phyloP scores from a whole-genome alignment of 345 rosid species.

The Microcos paniculata region DNA sequence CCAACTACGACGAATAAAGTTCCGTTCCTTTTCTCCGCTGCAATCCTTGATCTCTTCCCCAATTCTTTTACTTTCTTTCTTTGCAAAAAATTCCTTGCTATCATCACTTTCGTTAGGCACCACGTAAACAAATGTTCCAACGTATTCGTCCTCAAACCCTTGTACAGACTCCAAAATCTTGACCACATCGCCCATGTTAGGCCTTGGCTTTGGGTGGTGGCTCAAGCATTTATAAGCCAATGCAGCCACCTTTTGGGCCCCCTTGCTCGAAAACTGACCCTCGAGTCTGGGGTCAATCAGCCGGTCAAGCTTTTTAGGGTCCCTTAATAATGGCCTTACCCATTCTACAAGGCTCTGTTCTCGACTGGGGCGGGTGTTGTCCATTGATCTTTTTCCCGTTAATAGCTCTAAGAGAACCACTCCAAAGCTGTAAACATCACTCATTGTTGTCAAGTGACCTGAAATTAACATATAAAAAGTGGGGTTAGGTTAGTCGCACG shows the following conservation, averaged over 20 bases:
- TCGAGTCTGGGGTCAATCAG: conserved; percentile 64
- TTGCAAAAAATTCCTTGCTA: conserved; percentile 7
- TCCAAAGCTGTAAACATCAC: conserved; percentile 76
- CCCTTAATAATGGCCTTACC: conserved; percentile 59
- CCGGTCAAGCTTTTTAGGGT: conserved; percentile 47
- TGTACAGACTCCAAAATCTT: conserved; percentile 57
- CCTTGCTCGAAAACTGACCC: conserved; percentile 50
- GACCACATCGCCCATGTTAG: conserved; percentile 63
- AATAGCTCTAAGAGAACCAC: conserved; percentile 67
- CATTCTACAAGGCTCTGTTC: conserved; percentile 64
- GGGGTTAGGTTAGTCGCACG: neutral
- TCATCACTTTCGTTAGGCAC: conserved; percentile 35
- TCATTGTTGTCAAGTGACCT: conserved; percentile 80
- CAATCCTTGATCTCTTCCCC: conserved; percentile 22
- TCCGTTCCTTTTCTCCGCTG: conserved; percentile 2
- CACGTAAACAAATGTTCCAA: conserved; percentile 45
- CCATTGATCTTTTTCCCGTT: conserved; percentile 59
- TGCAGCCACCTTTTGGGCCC: conserved; percentile 53
- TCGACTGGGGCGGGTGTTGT: conserved; percentile 42
- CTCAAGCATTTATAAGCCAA: conserved; percentile 63
- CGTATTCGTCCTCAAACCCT: conserved; percentile 38
- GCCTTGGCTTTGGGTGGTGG: conserved; percentile 63
- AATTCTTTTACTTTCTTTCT: neutral
- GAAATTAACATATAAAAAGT: conserved; percentile 18
- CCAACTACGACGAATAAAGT: neutral